Base-by-base conservation (phyloP, 768 basidiomycete genomes). In the Bullera alba region DNA sequence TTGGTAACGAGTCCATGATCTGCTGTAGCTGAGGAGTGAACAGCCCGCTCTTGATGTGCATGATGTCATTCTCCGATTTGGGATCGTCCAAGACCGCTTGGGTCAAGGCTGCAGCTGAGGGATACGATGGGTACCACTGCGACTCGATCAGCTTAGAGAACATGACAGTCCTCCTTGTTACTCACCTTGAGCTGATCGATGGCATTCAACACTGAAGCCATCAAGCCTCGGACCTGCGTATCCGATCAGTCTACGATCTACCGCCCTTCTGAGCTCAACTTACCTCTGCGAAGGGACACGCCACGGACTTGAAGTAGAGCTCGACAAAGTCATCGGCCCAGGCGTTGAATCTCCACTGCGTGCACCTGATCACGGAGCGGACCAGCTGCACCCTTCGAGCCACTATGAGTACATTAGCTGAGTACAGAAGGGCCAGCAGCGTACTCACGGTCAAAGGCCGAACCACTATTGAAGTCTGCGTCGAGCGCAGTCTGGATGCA, bases 201-300 rank as follows among this genome's bases (percentile, higher is more conserved):
- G 53, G 82, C 83, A 55, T 78, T 80, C 29, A 90, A 75, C 42
- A 80, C 79, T 54, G 80, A 80, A 38, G 86, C 83, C 39, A 88
- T 80, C 53, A 81, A 78, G 25, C 76, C 75, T 45, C 88, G 78
- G 54, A 88, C 81, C 86, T 87, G 17, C 4, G n/a, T 27, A 15
- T 29, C 58, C 42, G 30, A 61, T 27, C 50, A 26, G 35, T 73
- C 77, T 53, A 47, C 30, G 1, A 41, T 48, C 35, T 3, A 52
- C n/a, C 8, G 5, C n/a, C 29, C 8, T 15, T 28, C 30, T 39
- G 28, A 49, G 28, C 12, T 25, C 36, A 71, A 27, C 49, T 34
- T 69, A 86, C 89, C 74, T 93, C 90, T 14, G 85, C 87, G 67
- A 89, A 95, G 29, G 82, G 82, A 3, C 86, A 88, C 54, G 84